These are phyloP conservation scores for Paspalum vaginatum DNA, from an alignment of 176 grass and related monocot species.

Conservation along the genomic window DNA sequence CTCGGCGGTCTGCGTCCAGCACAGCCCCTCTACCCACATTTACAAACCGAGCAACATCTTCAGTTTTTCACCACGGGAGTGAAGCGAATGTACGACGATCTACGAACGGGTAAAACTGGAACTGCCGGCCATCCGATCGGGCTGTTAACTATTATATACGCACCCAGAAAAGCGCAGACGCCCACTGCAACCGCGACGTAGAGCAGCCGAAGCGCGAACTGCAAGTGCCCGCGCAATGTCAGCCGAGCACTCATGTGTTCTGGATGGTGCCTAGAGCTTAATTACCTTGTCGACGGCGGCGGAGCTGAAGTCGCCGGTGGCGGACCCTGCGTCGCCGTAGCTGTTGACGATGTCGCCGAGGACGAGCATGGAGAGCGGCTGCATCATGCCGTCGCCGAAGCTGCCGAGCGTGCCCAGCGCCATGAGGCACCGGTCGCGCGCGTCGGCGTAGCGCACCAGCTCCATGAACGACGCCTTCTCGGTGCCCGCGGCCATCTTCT, in stretches of 20 bases:
- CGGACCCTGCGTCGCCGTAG: conserved; percentile 32
- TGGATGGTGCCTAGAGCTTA: too few species aligned
- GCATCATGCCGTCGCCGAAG: conserved; percentile 65
- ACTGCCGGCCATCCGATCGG: too few species aligned
- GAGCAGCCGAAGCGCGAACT: conserved; percentile 58
- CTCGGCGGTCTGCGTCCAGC: conserved; percentile 58
- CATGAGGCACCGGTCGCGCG: conserved; percentile 43
- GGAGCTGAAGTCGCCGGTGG: conserved; percentile 33
- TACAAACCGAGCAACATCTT: too few species aligned
- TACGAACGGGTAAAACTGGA: too few species aligned
- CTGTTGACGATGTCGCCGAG: conserved; percentile 57
- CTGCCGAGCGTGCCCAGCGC: conserved; percentile 46
- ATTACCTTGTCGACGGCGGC: conserved; percentile 39
- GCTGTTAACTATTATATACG: neutral
- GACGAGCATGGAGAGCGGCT: conserved; percentile 56
- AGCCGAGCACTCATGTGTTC: too few species aligned
- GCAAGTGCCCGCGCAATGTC: neutral
- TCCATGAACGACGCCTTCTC: conserved; percentile 34
- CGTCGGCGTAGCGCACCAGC: conserved; percentile 51
- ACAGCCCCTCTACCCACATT: conserved; percentile 41
- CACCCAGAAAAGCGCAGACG: conserved; percentile 49
- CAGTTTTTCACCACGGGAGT: too few species aligned
- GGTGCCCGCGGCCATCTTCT: neutral
- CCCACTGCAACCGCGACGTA: conserved; percentile 48
- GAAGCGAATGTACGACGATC: too few species aligned